Base-by-base conservation (phyloP, 768 basidiomycete species). In the Hypholoma sublateritium region DNA sequence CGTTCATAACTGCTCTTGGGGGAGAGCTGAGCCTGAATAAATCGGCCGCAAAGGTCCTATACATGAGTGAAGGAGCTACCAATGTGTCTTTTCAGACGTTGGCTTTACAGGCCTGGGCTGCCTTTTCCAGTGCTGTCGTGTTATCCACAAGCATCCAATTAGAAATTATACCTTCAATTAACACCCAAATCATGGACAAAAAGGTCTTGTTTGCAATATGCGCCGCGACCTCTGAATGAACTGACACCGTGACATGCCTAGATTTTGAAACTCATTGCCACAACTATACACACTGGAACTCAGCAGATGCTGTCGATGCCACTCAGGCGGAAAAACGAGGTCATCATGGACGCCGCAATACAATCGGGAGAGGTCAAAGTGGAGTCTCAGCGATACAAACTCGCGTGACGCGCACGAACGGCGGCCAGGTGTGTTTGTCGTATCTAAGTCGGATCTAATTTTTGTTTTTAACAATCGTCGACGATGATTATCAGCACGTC, bases 71-170 rank as follows among this genome's bases (percentile, higher is more conserved):
- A 37, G 69, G 74, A 50, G 51, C 55, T 2, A 55, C 58, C 12
- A 57, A 21, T 17, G 54, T 63, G 3, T 5, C 65, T 13, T n/a
- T 52, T 0, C n/a, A 56, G 5, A 49, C 62, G 16, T 68, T 70
- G 16, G 80, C 77, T 0, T 53, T 75, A 24, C 74, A 73, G 52
- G 79, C 82, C 8, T 83, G 79, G 80, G 71, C 69, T 1, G 76
- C 80, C 5, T 77, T 69, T 60, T 69, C 67, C 21, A 73, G 74
- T 7, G 70, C 70, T 3, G 69, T 61, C 2, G 12, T 73, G 9
- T 49, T 61, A 7, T 1, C 36, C 22, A 59, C 17, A 71, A 69
- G 59, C 45, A 43, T 21, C 5, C 28, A 43, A 50, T 34, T 22
- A 49, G 66, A 3, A 45, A 55, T 19, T 46, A 28, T 3, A 19